Evolutionary conservation across 176 grass and related monocot species (phyloP), one percentile per base, ranked within the genome.

Genomic region (Aegilops speltoides): DNA sequence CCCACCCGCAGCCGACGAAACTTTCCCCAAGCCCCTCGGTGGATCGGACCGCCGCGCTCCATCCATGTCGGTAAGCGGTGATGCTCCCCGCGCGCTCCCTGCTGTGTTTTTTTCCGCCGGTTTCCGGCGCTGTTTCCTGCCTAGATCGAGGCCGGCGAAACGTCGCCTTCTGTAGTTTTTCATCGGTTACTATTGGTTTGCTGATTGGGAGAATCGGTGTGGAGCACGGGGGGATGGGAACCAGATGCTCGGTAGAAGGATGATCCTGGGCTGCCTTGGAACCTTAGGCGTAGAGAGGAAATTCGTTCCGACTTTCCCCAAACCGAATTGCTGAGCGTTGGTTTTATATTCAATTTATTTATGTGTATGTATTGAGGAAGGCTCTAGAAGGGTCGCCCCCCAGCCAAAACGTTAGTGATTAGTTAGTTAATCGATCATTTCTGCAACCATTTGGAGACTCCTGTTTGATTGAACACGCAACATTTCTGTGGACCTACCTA

Each of bases 61-160:
- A 71, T 83, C 87, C 83, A 94, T 94, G 92, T 88, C 92, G 89
- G 92, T 92, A 74, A 76, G 92, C 45, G 9, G 19, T 10, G 5
- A 36, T 5, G 48, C n/a, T 59, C 40, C 37, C n/a, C 41, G 22
- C 52, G 8, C 3, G 16, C 26, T 67, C 2, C 63, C 2, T 29
- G 6, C 2, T 1, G 17, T 38, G 11, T 17, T 17, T 2, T 3
- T 61, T n/a, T 59, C 50, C 52, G 19, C 54, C 54, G 54, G 0
- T 10, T 59, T 7, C 6, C 5, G 4, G 25, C 36, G 4, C 3
- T 32, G 45, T 3, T 82, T 9, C n/a, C 4, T 64, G 73, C 60
- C 31, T 82, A 68, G 75, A 80, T 91, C 80, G 80, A 62, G 82
- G 43, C 40, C 40, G 10, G 48, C 45, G 14, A 52, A 16, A 5